Percentiles rank a stretch among this genome's conserved stretches.
Evolutionary conservation across 805 yeast species (phyloP).

Genomic region (Yamadazyma insecticola): DNA sequence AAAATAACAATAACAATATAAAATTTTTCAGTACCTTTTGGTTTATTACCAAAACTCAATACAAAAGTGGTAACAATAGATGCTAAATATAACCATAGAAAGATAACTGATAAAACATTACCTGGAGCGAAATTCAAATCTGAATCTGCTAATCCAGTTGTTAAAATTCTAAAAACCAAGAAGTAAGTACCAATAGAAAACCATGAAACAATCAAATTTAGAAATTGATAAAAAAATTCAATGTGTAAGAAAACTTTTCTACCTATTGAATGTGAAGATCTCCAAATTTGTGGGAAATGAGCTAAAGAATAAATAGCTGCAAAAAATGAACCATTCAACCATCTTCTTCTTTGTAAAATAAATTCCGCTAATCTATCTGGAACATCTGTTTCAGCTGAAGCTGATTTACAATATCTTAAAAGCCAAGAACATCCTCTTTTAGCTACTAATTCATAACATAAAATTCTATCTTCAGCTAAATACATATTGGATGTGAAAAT

Average conservation of each 20-base stretch:
- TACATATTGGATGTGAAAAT: slow-evolving; percentile 68
- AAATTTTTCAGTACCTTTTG: slow-evolving; percentile 54
- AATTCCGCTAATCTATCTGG: slow-evolving; percentile 61
- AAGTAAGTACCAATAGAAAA: slow-evolving; percentile 60
- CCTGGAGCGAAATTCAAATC: slow-evolving; percentile 42
- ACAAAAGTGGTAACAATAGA: slow-evolving; percentile 57
- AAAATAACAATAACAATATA: slow-evolving; percentile 50
- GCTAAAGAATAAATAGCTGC: slow-evolving; percentile 55
- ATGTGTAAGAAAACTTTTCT: slow-evolving; percentile 50
- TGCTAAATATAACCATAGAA: slow-evolving; percentile 53
- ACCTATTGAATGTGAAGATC: slow-evolving; percentile 47
- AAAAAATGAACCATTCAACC: slow-evolving; percentile 69
- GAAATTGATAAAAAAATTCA: slow-evolving; percentile 52
- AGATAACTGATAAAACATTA: slow-evolving; percentile 44
- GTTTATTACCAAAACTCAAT: slow-evolving; percentile 60
- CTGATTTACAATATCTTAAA: slow-evolving; percentile 56
- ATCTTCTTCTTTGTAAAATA: slow-evolving; percentile 60
- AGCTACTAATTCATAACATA: slow-evolving; percentile 62
- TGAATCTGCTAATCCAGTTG: slow-evolving; percentile 43
- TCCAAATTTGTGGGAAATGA: slow-evolving; percentile 53
- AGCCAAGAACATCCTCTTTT: slow-evolving; percentile 57
- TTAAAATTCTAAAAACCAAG: slow-evolving; percentile 58
- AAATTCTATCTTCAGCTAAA: slow-evolving; percentile 64
- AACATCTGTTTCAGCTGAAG: slow-evolving; percentile 66
- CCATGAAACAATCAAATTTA: slow-evolving; percentile 57